phyloP scores from a whole-genome alignment of 345 rosid species.

The Brassica cretica region DNA sequence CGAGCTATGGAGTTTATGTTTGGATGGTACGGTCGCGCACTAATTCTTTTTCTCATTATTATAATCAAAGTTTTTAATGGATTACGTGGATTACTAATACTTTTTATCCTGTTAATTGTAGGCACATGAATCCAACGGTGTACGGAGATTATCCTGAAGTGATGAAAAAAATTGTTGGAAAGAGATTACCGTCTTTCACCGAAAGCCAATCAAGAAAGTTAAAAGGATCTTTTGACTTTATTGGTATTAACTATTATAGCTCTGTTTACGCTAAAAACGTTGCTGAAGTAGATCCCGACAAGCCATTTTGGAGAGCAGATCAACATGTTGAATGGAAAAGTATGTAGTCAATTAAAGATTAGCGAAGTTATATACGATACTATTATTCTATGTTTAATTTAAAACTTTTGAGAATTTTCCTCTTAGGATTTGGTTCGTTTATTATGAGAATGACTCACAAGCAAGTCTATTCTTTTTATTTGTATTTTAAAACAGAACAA shows the following conservation, averaged over 20 bases:
- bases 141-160: conserved; percentile 48
- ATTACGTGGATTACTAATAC: background rate
- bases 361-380: background rate
- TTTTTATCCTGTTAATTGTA: background rate
- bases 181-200: conserved; percentile 48
- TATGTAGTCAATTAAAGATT: conserved; percentile 21
- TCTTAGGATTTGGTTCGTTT: background rate
- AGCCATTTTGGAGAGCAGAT: conserved; percentile 40
- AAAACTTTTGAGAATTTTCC: background rate
- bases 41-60: background rate
- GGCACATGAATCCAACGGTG: conserved; percentile 48
- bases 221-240: conserved; percentile 48
- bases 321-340: conserved; percentile 40
- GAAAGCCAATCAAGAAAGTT: conserved; percentile 36
- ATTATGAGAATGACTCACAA: background rate
- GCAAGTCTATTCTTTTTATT: background rate
- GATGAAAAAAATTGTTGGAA: conserved; percentile 44
- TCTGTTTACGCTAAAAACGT: conserved; percentile 34
- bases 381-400: background rate
- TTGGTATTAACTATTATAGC: conserved; percentile 52
- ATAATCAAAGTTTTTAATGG: background rate
- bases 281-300: conserved; percentile 9
- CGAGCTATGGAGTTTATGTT: conserved; percentile 41
- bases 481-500: conserved; percentile 9
- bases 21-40: conserved; percentile 30